Evolutionary conservation across 805 yeast species (phyloP), one percentile per base, ranked within the genome.

Genomic region (Saccharomycopsis sp.): DNA sequence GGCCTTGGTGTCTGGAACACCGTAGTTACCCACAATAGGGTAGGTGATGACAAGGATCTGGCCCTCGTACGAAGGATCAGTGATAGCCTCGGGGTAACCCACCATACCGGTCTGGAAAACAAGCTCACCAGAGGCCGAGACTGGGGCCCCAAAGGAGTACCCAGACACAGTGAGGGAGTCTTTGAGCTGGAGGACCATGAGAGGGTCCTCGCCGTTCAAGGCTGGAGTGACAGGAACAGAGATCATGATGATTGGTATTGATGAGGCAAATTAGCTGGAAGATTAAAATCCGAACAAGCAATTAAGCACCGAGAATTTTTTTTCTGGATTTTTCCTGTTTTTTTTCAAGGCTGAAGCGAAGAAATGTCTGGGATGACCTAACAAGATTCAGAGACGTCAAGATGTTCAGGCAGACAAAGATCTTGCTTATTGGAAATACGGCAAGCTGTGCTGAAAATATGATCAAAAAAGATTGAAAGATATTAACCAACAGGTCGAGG

Each of bases 81-180:
- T 91, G 73, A 94, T 83, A 55, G 97, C 85, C 75, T 94, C 99
- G 48, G 98, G 99, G 73, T 94, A 94, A 62, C 99, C 99, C 66
- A 94, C 98, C 97, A 94, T 91, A 78, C 99, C 98, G 63, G 99
- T 94, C 75, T 95, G 98, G 83, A 94, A 94, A 61, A 94, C 99
- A 67, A 95, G 83, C 77, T 94, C 99, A 80, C 99, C 99, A 58
- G 98, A 95, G 58, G 84, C 83, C 24, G 96, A 72, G 61, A 79
- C 82, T 62, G 85, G 85, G 57, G 98, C 97, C 79, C 99, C 99
- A 68, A 94, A 94, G 20, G 98, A 92, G 77, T 87, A 90, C 75
- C 99, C 99, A 75, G 90, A 94, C 66, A 92, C 79, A 59, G 85
- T 82, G 63, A 83, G 73, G 65, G 97, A 97, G 71, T 89, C 91